phyloP scores from a whole-genome alignment of 2,329 filamentous ascomycete species.

The Paraphaeosphaeria sporulosa region DNA sequence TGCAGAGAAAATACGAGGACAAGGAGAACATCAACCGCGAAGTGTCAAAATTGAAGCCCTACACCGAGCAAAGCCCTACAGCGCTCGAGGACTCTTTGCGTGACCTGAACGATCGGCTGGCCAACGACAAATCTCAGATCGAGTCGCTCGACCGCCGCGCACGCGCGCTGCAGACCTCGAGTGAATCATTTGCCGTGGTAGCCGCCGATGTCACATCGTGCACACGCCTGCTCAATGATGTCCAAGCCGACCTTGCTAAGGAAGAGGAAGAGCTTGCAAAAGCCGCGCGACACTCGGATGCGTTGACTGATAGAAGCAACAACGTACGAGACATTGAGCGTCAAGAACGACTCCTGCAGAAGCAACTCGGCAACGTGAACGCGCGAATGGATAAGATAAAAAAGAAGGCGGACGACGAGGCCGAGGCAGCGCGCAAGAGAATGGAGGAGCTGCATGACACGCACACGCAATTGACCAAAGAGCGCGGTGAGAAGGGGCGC shows the following conservation, averaged over 20 bases:
- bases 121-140: conserved; percentile 81
- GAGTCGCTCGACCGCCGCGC: conserved; percentile 85
- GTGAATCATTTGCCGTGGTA: conserved; percentile 87
- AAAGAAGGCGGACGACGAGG: conserved; percentile 81
- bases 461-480: conserved; percentile 82
- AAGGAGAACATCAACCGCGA: conserved; percentile 80
- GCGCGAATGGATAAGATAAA: conserved; percentile 86
- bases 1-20: conserved; percentile 76
- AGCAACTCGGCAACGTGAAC: conserved; percentile 84
- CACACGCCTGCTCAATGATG: conserved; percentile 88
- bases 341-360: conserved; percentile 80
- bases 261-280: conserved; percentile 89
- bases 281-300: conserved; percentile 83
- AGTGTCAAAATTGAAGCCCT: conserved; percentile 86
- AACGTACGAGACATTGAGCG: conserved; percentile 92
- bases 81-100: conserved; percentile 81
- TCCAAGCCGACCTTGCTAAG: conserved; percentile 81
- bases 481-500: conserved; percentile 83
- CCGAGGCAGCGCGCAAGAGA: conserved; percentile 78
- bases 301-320: conserved; percentile 84
- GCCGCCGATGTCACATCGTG: conserved; percentile 85
- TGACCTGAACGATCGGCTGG: conserved; percentile 81
- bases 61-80: conserved; percentile 87
- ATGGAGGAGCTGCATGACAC: conserved; percentile 88
- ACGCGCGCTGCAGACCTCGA: conserved; percentile 89